A percentile compares a stretch with the other conserved stretches of the same genome.
Conservation (phyloP, 768 basidiomycete genomes). For the Tephrocybe sp. region DNA sequence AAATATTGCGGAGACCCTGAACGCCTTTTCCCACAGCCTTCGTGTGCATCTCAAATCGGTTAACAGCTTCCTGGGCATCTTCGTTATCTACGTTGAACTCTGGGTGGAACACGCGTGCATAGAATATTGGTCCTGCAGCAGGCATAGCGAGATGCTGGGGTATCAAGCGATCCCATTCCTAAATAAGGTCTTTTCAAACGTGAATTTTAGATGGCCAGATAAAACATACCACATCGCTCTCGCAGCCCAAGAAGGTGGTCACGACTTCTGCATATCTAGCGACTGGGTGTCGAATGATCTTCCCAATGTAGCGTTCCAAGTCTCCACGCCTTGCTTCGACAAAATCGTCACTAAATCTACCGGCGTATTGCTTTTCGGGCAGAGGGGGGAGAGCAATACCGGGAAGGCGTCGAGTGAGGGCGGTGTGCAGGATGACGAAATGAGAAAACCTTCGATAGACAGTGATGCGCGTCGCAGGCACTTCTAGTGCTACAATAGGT, state of each 20-base stretch:
- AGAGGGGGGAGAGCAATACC: conserved; percentile 79
- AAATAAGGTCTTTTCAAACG: conserved; percentile 2
- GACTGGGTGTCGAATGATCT: conserved; percentile 73
- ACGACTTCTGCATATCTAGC: conserved; percentile 78
- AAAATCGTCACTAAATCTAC: conserved; percentile 78
- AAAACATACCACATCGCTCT: conserved; percentile 66
- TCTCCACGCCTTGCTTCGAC: conserved; percentile 82
- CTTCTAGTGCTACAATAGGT: conserved; percentile 8
- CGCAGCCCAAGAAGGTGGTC: conserved; percentile 77
- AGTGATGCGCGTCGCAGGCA: conserved; percentile 49
- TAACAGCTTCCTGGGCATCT: conserved; percentile 60
- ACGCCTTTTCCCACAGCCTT: conserved; percentile 69
- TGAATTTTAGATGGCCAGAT: conserved; percentile 4
- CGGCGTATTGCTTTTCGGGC: conserved; percentile 84
- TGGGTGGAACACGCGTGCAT: conserved; percentile 79
- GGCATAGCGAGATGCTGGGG: conserved; percentile 61
- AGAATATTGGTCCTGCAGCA: conserved; percentile 75
- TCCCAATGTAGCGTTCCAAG: conserved; percentile 73
- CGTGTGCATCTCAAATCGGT: conserved; percentile 66
- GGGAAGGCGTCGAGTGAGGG: conserved; percentile 66
- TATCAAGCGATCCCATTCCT: conserved; percentile 74
- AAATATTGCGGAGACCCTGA: conserved; percentile 62
- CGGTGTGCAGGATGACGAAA: conserved; percentile 76
- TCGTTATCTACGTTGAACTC: conserved; percentile 80
- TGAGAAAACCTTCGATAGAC: conserved; percentile 85